phyloP scores from a whole-genome alignment of 495 filamentous ascomycete genomes.

The Daldinia vernicosa region DNA sequence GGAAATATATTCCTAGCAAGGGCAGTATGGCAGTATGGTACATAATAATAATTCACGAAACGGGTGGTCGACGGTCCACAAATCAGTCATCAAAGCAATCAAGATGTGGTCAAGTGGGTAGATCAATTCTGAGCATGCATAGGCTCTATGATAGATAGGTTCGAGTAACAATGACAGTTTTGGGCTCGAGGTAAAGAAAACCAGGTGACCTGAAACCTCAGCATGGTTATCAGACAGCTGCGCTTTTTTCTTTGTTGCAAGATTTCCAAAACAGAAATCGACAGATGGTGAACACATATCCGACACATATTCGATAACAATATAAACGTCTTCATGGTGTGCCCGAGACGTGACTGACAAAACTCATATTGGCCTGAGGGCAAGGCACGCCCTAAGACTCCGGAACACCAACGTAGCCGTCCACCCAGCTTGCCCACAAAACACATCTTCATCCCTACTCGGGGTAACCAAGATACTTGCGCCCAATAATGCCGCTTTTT shows the following conservation, averaged over 20 bases:
- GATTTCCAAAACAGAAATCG: constrained; percentile 36
- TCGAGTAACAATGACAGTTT: constrained; percentile 36
- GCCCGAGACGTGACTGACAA: constrained; percentile 21
- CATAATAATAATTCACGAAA: background rate
- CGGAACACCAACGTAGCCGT: constrained; percentile 46
- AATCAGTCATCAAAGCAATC: background rate
- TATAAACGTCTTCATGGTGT: constrained; percentile 26
- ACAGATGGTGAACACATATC: constrained; percentile 25
- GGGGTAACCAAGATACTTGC: constrained; percentile 46
- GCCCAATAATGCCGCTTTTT: constrained; percentile 51
- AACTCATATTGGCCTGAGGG: constrained; percentile 21
- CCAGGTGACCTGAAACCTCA: constrained; percentile 16
- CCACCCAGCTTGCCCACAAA: constrained; percentile 45
- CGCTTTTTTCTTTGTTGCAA: constrained; percentile 29
- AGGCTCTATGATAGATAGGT: constrained; percentile 27
- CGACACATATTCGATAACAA: constrained; percentile 25
- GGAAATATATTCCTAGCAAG: background rate
- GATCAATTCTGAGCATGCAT: constrained; percentile 41
- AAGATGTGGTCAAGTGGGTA: constrained; percentile 25
- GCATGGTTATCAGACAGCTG: constrained; percentile 23
- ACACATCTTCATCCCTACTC: constrained; percentile 41
- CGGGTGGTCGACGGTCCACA: background rate
- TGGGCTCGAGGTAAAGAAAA: constrained; percentile 24
- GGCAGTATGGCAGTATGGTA: background rate
- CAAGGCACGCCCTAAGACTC: constrained; percentile 44